Conservation (phyloP, 2,329 filamentous ascomycete species). For the Xylaria digitata region DNA sequence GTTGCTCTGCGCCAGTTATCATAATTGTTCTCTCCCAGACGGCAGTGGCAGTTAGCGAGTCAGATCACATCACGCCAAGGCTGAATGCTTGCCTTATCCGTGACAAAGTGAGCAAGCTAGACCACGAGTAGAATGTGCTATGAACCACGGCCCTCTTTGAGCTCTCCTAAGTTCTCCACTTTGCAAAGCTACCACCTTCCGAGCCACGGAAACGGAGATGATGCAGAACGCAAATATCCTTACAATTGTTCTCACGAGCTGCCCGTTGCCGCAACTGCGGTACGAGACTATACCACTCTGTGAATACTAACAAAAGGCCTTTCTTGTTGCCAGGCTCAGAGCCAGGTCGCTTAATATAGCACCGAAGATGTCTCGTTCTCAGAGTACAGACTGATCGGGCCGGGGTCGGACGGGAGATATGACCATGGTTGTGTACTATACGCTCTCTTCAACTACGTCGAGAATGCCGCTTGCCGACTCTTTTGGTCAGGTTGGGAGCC, state of each 20-base stretch:
- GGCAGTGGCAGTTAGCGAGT: conserved; percentile 34
- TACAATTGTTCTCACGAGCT: conserved; percentile 16
- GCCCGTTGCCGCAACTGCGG: conserved; percentile 16
- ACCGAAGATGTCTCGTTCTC: background rate
- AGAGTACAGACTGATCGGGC: background rate
- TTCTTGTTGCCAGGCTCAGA: background rate
- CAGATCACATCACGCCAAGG: conserved; percentile 42
- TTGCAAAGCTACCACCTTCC: conserved; percentile 11
- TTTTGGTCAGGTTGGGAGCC: conserved; percentile 33
- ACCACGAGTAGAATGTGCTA: conserved; percentile 50
- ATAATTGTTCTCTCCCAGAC: conserved; percentile 11
- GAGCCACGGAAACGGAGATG: conserved; percentile 23
- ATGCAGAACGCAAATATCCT: conserved; percentile 18
- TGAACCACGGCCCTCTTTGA: conserved; percentile 34
- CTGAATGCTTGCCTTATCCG: conserved; percentile 38
- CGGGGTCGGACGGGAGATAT: conserved; percentile 32
- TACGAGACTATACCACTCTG: background rate
- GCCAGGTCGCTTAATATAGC: background rate
- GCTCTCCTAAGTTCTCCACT: conserved; percentile 25
- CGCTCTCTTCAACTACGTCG: conserved; percentile 15
- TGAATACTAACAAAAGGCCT: background rate
- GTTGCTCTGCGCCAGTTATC: conserved; percentile 3
- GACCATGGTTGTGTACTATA: conserved; percentile 21
- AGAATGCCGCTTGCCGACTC: conserved; percentile 27
- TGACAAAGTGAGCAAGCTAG: conserved; percentile 40